Percentiles rank a stretch among this genome's conserved stretches.
These are phyloP conservation scores for Paraglomus brasilianum DNA, from an alignment of 192 early-diverging fungal species.

Conservation along the genomic window DNA sequence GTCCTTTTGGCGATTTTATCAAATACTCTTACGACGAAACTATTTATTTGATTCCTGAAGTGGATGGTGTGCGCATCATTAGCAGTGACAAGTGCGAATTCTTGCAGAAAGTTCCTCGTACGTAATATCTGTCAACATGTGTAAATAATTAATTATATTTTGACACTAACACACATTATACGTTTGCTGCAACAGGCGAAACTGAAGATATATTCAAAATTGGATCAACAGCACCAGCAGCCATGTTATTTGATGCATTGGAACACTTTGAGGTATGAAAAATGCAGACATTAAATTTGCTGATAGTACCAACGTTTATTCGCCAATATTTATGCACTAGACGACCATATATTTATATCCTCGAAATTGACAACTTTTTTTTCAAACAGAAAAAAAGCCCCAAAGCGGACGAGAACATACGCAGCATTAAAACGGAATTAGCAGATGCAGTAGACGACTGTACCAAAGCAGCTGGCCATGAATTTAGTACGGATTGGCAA, in stretches of 20 bases:
- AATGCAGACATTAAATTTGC: slow-evolving; percentile 41
- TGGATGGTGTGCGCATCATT: slow-evolving; percentile 91
- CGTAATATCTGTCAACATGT: slow-evolving; percentile 23
- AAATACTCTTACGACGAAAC: slow-evolving; percentile 74
- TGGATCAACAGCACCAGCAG: slow-evolving; percentile 90
- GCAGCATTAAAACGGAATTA: slow-evolving; percentile 79
- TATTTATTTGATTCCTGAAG: slow-evolving; percentile 83
- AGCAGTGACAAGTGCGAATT: slow-evolving; percentile 82
- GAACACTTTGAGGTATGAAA: slow-evolving; percentile 60
- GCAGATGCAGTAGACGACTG: slow-evolving; percentile 86
- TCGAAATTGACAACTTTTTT: neutral
- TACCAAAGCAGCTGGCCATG: slow-evolving; percentile 89
- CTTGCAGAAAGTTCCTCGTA: slow-evolving; percentile 84
- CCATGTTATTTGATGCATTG: slow-evolving; percentile 85
- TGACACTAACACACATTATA: neutral
- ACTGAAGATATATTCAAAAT: slow-evolving; percentile 88
- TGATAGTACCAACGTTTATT: neutral
- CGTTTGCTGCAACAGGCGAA: slow-evolving; percentile 41
- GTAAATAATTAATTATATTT: slow-evolving; percentile 33
- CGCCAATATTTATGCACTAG: neutral
- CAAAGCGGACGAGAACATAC: slow-evolving; percentile 93
- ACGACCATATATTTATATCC: neutral
- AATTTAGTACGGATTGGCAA: slow-evolving; percentile 76
- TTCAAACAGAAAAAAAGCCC: slow-evolving; percentile 64
- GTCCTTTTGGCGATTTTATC: slow-evolving; percentile 89